Evolutionary conservation across 2,329 filamentous ascomycete species (phyloP).

Genomic region (Paraphoma sp.): DNA sequence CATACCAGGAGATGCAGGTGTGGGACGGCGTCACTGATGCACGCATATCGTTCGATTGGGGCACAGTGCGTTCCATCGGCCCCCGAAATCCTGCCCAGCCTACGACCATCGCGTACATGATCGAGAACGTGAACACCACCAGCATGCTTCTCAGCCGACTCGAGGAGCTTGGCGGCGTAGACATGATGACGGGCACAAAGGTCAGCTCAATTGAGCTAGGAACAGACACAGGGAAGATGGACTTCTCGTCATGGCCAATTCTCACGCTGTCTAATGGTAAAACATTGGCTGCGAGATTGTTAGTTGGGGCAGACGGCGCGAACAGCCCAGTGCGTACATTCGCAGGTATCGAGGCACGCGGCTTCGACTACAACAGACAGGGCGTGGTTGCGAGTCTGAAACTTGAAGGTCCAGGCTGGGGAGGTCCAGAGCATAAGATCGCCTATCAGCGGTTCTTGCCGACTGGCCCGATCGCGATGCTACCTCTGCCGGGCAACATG

Average conservation of each 20-base stretch:
- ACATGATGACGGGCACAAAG: conserved; percentile 76
- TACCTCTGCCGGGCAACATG: conserved; percentile 83
- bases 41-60: conserved; percentile 87
- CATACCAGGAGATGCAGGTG: conserved; percentile 95
- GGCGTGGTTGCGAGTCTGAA: conserved; percentile 89
- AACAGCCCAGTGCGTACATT: conserved; percentile 93
- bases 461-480: conserved; percentile 86
- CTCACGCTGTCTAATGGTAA: conserved; percentile 73
- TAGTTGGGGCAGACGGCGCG: conserved; percentile 92
- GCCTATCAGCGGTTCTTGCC: conserved; percentile 97
- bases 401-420: conserved; percentile 62
- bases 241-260: conserved; percentile 88
- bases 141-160: conserved; percentile 77
- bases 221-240: conserved; percentile 67
- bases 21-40: conserved; percentile 94
- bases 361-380: conserved; percentile 93
- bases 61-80: conserved; percentile 48
- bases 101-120: conserved; percentile 89
- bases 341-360: conserved; percentile 81
- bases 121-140: conserved; percentile 89
- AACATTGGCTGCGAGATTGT: conserved; percentile 77
- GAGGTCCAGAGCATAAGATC: conserved; percentile 62
- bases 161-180: conserved; percentile 69
- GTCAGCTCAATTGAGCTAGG: conserved; percentile 84
- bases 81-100: conserved; percentile 51